Evolutionary conservation across 306 rosid genomes (phyloP).

Genomic region (Cicer pinnatifidum): DNA sequence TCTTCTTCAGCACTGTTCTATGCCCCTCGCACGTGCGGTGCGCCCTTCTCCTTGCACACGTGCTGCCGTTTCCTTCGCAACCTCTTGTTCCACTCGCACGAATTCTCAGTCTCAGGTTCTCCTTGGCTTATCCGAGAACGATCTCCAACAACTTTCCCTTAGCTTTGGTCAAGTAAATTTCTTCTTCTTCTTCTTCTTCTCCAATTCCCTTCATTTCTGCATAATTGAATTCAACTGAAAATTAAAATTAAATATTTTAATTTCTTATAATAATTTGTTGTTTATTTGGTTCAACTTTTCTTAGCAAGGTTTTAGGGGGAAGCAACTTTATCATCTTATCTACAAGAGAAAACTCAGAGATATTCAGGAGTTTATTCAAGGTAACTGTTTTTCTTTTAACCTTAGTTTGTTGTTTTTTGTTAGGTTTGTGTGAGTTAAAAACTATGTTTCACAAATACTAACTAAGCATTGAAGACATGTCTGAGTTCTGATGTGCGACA

Average conservation of each 20-base stretch:
- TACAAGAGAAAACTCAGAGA: constrained; percentile 85
- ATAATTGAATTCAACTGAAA: not conserved
- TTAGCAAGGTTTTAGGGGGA: constrained; percentile 85
- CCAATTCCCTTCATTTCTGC: not conserved
- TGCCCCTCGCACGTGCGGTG: constrained; percentile 65
- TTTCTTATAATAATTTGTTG: not conserved
- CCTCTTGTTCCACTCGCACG: constrained; percentile 47
- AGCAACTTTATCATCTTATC: constrained; percentile 84
- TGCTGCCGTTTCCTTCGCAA: constrained; percentile 42
- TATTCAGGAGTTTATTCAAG: constrained; percentile 68
- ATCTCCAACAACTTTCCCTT: constrained; percentile 79
- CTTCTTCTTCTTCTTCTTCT: not conserved
- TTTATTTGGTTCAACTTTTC: constrained; percentile 35
- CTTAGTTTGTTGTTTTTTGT: not conserved
- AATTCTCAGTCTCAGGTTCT: constrained; percentile 63
- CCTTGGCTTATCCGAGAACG: constrained; percentile 81
- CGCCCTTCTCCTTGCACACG: constrained; percentile 43
- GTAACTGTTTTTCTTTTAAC: constrained; percentile 47
- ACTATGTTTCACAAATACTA: not conserved
- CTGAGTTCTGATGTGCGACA: not conserved
- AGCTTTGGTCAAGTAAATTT: constrained; percentile 73
- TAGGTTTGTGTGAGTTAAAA: not conserved
- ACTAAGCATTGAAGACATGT: not conserved
- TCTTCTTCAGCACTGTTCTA: constrained; percentile 65
- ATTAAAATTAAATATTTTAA: not conserved